Base-by-base conservation (phyloP, 208 protist genomes). In the Leishmania braziliensis region DNA sequence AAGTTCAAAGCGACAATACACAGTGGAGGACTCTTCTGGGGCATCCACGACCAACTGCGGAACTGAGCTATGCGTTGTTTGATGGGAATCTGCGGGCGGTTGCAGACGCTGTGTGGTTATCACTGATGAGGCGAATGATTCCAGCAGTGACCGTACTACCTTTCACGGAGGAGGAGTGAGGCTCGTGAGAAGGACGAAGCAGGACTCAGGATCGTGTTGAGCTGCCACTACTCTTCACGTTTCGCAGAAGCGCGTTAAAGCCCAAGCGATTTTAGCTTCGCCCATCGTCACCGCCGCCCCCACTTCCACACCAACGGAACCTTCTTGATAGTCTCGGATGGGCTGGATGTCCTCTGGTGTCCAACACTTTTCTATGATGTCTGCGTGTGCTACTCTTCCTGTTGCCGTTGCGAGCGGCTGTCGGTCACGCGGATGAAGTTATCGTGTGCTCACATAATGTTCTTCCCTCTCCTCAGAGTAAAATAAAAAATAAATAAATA, bases 1-100 rank as follows among this genome's bases (percentile, higher is more conserved):
- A 97, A 98, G 86, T 87, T 99, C 36, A 85, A 91, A 46, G 97
- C 97, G 5, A 85, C 78, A 23, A 89, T 98, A n/a, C 69, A 80
- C 68, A 91, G 90, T 36, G 88, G 91, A n/a, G 82, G 85, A 23
- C 85, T 95, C 20, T 99, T 95, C 72, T 94, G 92, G 91, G 65
- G 86, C 66, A 92, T 95, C 51, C 90, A 92, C 78, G 87, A 92
- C 36, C 53, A 56, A 26, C 53, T 65, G 62, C 82, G 73, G 23
- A 62, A 69, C 9, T 86, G 50, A 82, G 33, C 43, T 51, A 2
- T 18, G 20, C n/a, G 8, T 29, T 18, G 18, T 70, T 20, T 70
- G 33, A 70, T 16, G 33, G 0, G 33, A 6, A 46, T 9, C 12
- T 23, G 16, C 2, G 36, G 36, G 12, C 18, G 16, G 36, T 70